Conservation (phyloP, 2,329 filamentous ascomycete genomes). For the Aureobasidium zeae region DNA sequence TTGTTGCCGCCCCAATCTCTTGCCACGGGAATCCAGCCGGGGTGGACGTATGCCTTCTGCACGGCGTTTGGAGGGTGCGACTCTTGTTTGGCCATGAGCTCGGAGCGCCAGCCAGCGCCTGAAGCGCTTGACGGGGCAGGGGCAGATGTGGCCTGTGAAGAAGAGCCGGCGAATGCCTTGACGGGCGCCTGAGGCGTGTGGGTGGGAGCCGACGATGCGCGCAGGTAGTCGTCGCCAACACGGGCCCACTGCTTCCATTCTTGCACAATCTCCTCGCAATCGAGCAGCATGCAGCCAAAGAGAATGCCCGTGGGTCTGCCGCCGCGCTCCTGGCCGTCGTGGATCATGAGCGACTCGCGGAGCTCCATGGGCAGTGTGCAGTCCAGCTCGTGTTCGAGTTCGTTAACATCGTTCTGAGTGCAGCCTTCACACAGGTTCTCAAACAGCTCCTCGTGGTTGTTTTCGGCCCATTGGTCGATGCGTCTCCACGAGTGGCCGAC, state of each 20-base stretch:
- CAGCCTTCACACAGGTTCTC: conserved; percentile 90
- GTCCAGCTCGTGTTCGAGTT: conserved; percentile 90
- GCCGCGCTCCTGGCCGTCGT: conserved; percentile 95
- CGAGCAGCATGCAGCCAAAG: conserved; percentile 88
- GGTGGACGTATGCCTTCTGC: conserved; percentile 87
- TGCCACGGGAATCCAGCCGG: conserved; percentile 89
- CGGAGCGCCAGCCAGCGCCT: conserved; percentile 60
- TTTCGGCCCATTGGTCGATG: conserved; percentile 89
- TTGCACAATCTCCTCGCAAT: conserved; percentile 96
- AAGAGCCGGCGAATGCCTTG: conserved; percentile 58
- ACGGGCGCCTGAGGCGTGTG: conserved; percentile 55
- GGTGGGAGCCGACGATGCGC: conserved; percentile 32
- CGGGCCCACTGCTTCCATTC: conserved; percentile 96
- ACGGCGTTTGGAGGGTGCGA: conserved; percentile 79
- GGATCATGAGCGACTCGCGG: conserved; percentile 78
- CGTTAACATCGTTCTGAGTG: conserved; percentile 90
- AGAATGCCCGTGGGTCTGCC: conserved; percentile 85
- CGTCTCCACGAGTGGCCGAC: conserved; percentile 84
- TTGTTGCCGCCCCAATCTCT: conserved; percentile 99
- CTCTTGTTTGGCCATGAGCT: conserved; percentile 74
- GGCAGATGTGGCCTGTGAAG: conserved; percentile 60
- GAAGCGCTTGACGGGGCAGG: conserved; percentile 35
- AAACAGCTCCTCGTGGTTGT: conserved; percentile 87
- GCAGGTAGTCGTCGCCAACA: conserved; percentile 81
- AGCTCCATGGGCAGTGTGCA: conserved; percentile 89